Conservation (phyloP, 148 eudicot genomes). For the Amaranthus palmeri region DNA sequence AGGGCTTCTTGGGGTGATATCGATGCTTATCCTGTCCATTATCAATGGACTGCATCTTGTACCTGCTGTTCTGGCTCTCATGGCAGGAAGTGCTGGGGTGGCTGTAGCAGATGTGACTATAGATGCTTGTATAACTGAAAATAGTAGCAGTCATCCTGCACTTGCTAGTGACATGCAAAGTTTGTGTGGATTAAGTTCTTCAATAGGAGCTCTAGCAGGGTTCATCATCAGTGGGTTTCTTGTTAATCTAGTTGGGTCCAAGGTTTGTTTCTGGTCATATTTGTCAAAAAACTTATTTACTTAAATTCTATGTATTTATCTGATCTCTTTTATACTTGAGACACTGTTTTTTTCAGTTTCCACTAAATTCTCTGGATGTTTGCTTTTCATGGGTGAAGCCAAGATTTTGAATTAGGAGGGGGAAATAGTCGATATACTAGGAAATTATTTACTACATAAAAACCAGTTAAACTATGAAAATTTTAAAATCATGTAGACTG, state of each 20-base stretch:
- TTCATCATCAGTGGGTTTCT: slow-evolving; percentile 30
- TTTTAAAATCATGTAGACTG: too few relatives aligned
- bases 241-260: slow-evolving; percentile 29
- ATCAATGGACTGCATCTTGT: slow-evolving; percentile 21
- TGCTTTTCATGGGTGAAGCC: background rate
- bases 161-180: slow-evolving; percentile 38
- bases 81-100: slow-evolving; percentile 31
- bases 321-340: background rate
- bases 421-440: too few relatives aligned
- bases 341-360: background rate
- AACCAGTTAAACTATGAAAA: too few relatives aligned
- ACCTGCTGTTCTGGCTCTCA: slow-evolving; percentile 24
- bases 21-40: slow-evolving; percentile 25
- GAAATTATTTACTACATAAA: too few relatives aligned
- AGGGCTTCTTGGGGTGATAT: slow-evolving; percentile 30
- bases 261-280: slow-evolving; percentile 19
- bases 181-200: slow-evolving; percentile 31
- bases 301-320: background rate
- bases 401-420: too few relatives aligned
- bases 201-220: slow-evolving; percentile 29
- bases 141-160: slow-evolving; percentile 21
- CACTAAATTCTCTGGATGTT: background rate
- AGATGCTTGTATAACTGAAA: slow-evolving; percentile 31
- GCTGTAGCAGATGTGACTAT: slow-evolving; percentile 34
- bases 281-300: background rate